Base-by-base conservation (phyloP, 306 rosid genomes). In the Fragaria nilgerrensis region DNA sequence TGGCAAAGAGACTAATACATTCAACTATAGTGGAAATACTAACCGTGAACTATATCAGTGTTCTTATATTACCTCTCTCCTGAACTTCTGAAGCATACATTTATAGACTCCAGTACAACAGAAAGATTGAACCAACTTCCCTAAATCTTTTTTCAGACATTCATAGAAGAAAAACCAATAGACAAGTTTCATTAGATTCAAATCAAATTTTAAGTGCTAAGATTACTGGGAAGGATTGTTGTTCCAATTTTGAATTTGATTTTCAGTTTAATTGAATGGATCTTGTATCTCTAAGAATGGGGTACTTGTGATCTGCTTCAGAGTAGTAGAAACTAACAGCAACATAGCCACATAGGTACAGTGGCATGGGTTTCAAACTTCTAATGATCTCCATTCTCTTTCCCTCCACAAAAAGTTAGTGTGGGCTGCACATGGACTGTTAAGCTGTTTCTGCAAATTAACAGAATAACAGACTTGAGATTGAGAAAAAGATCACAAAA, bases 361-460 rank as follows among this genome's bases (percentile, higher is more conserved):
- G 32, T 37, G 2, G 27, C 9, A 7, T 19, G 2, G 47, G 7
- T 65, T 37, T 37, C 20, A 34, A 66, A 66, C 20, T 36, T 20
- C 25, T 5, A 1, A 17, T 20, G 27, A 66, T 37, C 48, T 39
- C 71, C 68, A 63, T 63, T 19, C 48, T 37, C 29, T 36, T 9
- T 66, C 16, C 49, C 71, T 66, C 49, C 27, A 36, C 1, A 66
- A 37, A 19, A 66, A 66, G 25, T 17, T 66, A 39, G 16, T 66
- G 29, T 65, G 70, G 47, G 70, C 37, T 65, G 47, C 70, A 65
- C 47, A 65, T 37, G n/a, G 43, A 13, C 8, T 63, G 68, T 29
- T 25, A 29, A 14, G 68, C 29, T 1, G 17, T 29, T 62, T 62
- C n/a, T 13, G 68, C 68, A 62, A 27, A 61, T 12, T 61, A 27